Evolutionary conservation across 441 rosid species (phyloP).

Genomic region (Omphalea diandra): DNA sequence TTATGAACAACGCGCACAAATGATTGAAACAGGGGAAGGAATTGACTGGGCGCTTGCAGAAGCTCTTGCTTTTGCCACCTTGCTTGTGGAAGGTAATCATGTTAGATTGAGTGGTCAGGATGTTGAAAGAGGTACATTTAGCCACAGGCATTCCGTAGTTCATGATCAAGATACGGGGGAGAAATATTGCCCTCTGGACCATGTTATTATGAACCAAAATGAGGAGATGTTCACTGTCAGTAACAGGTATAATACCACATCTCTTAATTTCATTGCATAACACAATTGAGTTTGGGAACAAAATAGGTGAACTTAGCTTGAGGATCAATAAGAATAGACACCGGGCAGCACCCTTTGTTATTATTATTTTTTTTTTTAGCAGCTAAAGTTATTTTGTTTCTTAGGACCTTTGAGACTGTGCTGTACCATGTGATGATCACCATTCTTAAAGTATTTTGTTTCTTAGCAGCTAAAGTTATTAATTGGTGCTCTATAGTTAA

Average conservation of each 20-base stretch:
- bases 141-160: slow-evolving; percentile 88
- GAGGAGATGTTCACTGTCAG: slow-evolving; percentile 99
- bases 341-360: too few relatives aligned
- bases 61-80: slow-evolving; percentile 93
- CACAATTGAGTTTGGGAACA: neutral
- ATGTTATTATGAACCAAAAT: slow-evolving; percentile 76
- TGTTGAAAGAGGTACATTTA: slow-evolving; percentile 98
- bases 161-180: slow-evolving; percentile 96
- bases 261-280: neutral
- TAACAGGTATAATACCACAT: slow-evolving; percentile 56
- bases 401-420: neutral
- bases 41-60: slow-evolving; percentile 97
- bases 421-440: neutral
- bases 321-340: too few relatives aligned
- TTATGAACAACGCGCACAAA: slow-evolving; percentile 78
- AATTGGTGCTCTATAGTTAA: neutral
- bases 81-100: slow-evolving; percentile 93
- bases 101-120: slow-evolving; percentile 99
- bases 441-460: too few relatives aligned
- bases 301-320: neutral
- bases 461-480: too few relatives aligned
- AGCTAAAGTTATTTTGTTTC: too few relatives aligned
- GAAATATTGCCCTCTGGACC: slow-evolving; percentile 89
- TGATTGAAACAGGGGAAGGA: slow-evolving; percentile 94
- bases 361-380: too few relatives aligned